Base-by-base conservation (phyloP, 1,284 basidiomycete species). In the Phlebopus sp. region DNA sequence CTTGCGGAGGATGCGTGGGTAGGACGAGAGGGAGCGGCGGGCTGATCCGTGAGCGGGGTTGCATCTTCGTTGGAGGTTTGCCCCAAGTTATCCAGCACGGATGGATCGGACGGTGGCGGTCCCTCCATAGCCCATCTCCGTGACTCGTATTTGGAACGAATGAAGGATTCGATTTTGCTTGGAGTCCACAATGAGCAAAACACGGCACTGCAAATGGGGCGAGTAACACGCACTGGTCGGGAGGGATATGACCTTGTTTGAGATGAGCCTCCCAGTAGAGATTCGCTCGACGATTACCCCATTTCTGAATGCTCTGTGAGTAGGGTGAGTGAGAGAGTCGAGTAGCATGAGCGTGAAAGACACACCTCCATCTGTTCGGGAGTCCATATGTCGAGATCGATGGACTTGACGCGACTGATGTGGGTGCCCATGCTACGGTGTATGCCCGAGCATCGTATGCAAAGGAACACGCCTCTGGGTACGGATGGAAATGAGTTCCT, bases 351-450 rank as follows among this genome's bases (percentile, higher is more conserved):
- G 39, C 19, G 21, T 17, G 29, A 36, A 18, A 27, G 15, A 71
- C 84, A 57, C 59, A 92, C 92, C 66, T 87, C 84, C 88, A 99
- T 96, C 73, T 99, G 96, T 61, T 98, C 95, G 1, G 92, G 91
- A 4, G 92, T 97, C 96, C 96, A 99, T 17, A 92, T 86, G 61
- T 99, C 96, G 37, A 99, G 83, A 72, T 99, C 96, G 52, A 99
- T 93, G 7, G 93, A 97, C 67, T 97, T 97, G 64, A 99, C 92
- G 64, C 89, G 90, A 70, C 89, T 90, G 69, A 97, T 96, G 68
- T 99, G 97, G 0, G 96, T 98, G 53, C 97, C 97, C 92, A 99
- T 96, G 27, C 91, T 88, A 34, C 97, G 87, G 70, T 99, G 96
- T 50, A 98, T 91, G 29, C 96, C 96, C n/a, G 94, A 97, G 71